Base-by-base conservation (phyloP, 768 basidiomycete genomes). In the Lactifluus pinguis region DNA sequence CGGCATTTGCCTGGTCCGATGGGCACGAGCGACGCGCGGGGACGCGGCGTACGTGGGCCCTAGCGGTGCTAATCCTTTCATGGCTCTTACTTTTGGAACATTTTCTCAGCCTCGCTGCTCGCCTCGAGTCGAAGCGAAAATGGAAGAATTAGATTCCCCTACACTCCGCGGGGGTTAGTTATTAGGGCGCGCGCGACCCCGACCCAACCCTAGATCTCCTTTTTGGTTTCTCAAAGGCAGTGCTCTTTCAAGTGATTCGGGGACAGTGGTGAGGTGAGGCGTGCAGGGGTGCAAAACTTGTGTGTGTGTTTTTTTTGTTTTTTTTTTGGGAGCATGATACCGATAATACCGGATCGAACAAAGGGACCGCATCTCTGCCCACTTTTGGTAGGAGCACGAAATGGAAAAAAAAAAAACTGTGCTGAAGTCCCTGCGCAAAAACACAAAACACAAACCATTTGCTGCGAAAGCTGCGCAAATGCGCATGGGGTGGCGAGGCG, bases 311-410 rank as follows among this genome's bases (percentile, higher is more conserved):
- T 25, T 25, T 25, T 25, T 25, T 25, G 1, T 25, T 25, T 25
- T 25, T 25, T 25, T 25, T 25, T 25, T 25, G 25, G 2, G 2
- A 25, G 25, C 25, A 25, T 25, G 42, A 57, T n/a, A n/a, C 60
- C 55, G 60, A 61, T 55, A 25, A 57, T 6, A 15, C 50, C 60
- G 60, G 60, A 45, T 47, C 34, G 10, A 17, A 17, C 34, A 30
- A 41, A n/a, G 39, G 36, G 30, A 54, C 53, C 47, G 52, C 53
- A 47, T 41, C 53, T 49, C 51, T 44, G 32, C 2, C 44, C 30
- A 34, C 30, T 30, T 21, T 50, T 53, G 59, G 59, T 53, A 54
- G 47, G 21, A 11, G 39, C 34, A 36, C 6, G 25, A 25, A 25
- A 25, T 1, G 25, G n/a, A n/a, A n/a, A n/a, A n/a, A n/a, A n/a